Base-by-base conservation (phyloP, 805 yeast genomes). In the Tetrapisispora namnaoensis region DNA sequence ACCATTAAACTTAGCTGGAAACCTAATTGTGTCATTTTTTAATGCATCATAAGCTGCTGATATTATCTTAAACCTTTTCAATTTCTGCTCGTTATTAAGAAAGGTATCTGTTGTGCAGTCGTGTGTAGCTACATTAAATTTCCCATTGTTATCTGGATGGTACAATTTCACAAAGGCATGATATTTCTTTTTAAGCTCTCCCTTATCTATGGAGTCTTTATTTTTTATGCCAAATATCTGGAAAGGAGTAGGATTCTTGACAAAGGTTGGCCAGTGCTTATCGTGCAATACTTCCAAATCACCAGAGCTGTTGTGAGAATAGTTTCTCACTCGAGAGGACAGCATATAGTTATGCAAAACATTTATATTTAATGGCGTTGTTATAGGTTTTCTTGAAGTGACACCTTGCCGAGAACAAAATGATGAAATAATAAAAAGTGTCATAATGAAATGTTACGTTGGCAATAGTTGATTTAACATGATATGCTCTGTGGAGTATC, bases 111-210 rank as follows among this genome's bases (percentile, higher is more conserved):
- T 66, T 53, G 40, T n/a, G 39, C 30, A 18, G 38, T 40, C 41
- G 20, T 39, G 22, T 37, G 41, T 35, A 20, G 18, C 18, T 1
- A 43, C 13, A 4, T 42, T 21, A n/a, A 28, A 22, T 22, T 21
- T 48, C 32, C 65, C 61, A 17, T 57, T 51, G 2, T 74, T 62
- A 62, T 89, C 96, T 0, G 96, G 96, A 60, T 89, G 96, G 57
- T 89, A 89, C 8, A 80, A 60, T 63, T 84, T 86, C 11, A 90
- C 89, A 43, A 78, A 69, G 48, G 76, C 71, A 55, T 76, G 77
- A 58, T 82, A 85, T 43, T 74, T 73, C 24, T 66, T 53, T 51
- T 77, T 77, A 45, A 82, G 65, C 30, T 62, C 53, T 11, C 56
- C 62, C 44, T 62, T 61, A 49, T 75, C 73, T 37, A 75, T 65